Base-by-base conservation (phyloP, 2,329 filamentous ascomycete species). In the Botrytis tulipae region DNA sequence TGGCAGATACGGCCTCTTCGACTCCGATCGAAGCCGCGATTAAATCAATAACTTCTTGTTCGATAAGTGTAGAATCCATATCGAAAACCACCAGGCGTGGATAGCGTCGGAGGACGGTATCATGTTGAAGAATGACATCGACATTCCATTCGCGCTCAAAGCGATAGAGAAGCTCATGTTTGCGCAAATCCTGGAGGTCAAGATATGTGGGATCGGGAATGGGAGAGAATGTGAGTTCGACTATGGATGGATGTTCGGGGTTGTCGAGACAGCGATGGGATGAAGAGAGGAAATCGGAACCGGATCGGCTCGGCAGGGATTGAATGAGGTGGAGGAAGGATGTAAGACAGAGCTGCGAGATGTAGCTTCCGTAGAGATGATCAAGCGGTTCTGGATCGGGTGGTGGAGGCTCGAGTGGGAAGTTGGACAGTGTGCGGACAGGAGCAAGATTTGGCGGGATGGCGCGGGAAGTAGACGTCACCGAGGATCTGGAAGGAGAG, bases 21-120 rank as follows among this genome's bases (percentile, higher is more conserved):
- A 97, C 88, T 70, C 94, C 93, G 3, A 97, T 89, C 54, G 92
- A 92, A 71, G 92, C 90, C 6, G 96, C 96, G 73, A 99, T 91
- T 79, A 98, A 91, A 82, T 99, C 96, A 81, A 99, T 98, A 75
- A 98, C 95, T 84, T 99, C 96, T 82, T 99, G 95, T 71, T 95
- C 92, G 81, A 99, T 98, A 74, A 99, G 88, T 0, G 96, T 99
- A 82, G 92, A 96, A 84, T 99, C 96, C 96, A 99, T 99, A 82
- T 99, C 96, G 80, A 99, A 99, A 46, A 98, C 93, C 5, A 95
- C 94, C 18, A 98, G 86, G 14, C 95, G 89, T 77, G 95, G 95
- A 82, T 97, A 89, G 42, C 91, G 88, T 74, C 94, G 87, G 85
- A 91, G 94, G 46, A 95, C 86, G 44, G 85, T 88, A 80, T 95